Conservation (phyloP, 345 rosid species). For the Nephelium lappaceum region DNA sequence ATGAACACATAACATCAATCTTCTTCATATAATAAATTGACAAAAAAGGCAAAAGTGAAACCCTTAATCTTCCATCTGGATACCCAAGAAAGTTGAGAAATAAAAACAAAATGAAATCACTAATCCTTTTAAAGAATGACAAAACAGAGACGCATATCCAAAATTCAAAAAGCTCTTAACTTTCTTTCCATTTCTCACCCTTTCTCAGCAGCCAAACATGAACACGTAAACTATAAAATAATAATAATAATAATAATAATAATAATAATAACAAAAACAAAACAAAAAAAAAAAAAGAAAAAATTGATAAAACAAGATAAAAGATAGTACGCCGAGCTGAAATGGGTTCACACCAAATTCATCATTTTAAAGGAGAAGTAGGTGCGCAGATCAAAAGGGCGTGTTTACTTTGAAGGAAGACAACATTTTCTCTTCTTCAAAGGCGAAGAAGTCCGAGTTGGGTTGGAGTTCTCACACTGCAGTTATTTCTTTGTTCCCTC, state of each 20-base stretch:
- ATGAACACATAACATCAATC: not conserved
- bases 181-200: not conserved
- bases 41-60: not conserved
- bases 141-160: not conserved
- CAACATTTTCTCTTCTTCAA: not conserved
- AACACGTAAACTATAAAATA: not conserved
- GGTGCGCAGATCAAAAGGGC: not conserved
- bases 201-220: slow-evolving; percentile 1
- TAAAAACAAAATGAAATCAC: not conserved
- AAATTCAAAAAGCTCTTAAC: not conserved
- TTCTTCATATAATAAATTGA: not conserved
- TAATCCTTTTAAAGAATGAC: not conserved
- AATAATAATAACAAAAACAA: not conserved
- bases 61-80: slow-evolving; percentile 18
- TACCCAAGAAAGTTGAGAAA: not conserved
- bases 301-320: not conserved
- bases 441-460: too few species aligned
- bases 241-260: too few species aligned
- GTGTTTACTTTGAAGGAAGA: not conserved
- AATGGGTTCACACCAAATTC: not conserved
- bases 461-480: too few species aligned
- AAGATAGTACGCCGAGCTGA: not conserved
- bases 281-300: too few species aligned
- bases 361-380: not conserved
- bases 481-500: too few species aligned